Evolutionary conservation across 2,329 filamentous ascomycete species (phyloP).

Genomic region (Arthroderma sp.): DNA sequence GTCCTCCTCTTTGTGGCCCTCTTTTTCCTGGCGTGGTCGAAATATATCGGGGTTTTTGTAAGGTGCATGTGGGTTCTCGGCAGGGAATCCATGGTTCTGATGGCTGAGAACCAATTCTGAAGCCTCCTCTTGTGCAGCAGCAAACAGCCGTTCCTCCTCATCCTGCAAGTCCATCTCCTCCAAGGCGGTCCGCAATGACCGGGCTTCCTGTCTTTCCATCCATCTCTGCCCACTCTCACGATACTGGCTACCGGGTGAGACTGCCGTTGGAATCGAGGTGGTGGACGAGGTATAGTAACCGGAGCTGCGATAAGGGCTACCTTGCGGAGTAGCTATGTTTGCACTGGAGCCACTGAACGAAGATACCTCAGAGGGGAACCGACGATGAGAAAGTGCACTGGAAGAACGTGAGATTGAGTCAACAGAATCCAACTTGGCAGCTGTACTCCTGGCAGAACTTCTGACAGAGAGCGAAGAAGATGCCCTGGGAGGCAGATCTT

Average conservation of each 20-base stretch:
- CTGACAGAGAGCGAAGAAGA: slow-evolving; percentile 31
- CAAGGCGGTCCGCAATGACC: slow-evolving; percentile 42
- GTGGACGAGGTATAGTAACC: slow-evolving; percentile 5
- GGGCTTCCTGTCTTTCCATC: slow-evolving; percentile 46
- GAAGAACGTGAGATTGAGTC: slow-evolving; percentile 23
- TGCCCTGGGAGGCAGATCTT: slow-evolving; percentile 27
- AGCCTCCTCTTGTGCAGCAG: slow-evolving; percentile 49
- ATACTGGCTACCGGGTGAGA: slow-evolving; percentile 34
- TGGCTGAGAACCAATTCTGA: slow-evolving; percentile 53
- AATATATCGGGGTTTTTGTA: slow-evolving; percentile 35
- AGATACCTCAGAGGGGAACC: slow-evolving; percentile 18
- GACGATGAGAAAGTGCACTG: slow-evolving; percentile 30
- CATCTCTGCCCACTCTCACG: slow-evolving; percentile 41
- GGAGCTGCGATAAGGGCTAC: too few relatives aligned
- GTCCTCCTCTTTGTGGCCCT: slow-evolving; percentile 33
- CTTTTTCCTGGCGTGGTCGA: slow-evolving; percentile 31
- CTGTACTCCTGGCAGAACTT: slow-evolving; percentile 11
- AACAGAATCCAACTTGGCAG: slow-evolving; percentile 11
- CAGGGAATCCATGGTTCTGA: slow-evolving; percentile 39
- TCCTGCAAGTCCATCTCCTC: slow-evolving; percentile 46
- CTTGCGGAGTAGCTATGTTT: slow-evolving; percentile 3
- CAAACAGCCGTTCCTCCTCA: slow-evolving; percentile 39
- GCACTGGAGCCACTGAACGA: slow-evolving; percentile 9
- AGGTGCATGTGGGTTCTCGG: slow-evolving; percentile 35
- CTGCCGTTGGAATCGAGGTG: slow-evolving; percentile 18